Evolutionary conservation across 768 basidiomycete genomes (phyloP), one percentile per base, ranked within the genome.

Genomic region (Termitomyces sp.): DNA sequence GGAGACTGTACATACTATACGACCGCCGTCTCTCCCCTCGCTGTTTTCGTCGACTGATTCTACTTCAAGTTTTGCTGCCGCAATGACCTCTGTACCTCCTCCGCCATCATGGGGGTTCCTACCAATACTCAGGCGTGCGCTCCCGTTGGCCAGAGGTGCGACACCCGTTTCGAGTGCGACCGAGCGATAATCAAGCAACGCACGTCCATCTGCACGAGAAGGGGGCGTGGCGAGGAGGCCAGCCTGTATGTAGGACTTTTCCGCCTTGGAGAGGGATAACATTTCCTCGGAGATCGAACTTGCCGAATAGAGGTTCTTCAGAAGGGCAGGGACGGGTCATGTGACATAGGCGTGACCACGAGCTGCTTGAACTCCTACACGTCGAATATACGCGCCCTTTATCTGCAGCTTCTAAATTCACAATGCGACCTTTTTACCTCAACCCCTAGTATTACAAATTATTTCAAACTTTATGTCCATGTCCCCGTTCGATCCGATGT

Each of bases 61-160:
- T 0, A 94, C 89, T 64, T 94, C 92, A 0, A 94, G 78, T 64
- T 91, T 90, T 2, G 83, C 77, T 0, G 90, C 91, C 1, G 88
- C 91, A 26, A 93, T 71, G 3, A 93, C 76, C 62, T 93, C 90
- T 0, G 93, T 94, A 0, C 87, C 86, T 2, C 82, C 84, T 1
- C 80, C 82, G 10, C 79, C 80, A 45, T 80, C 77, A 46, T 75
- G 74, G 26, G 78, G 72, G 58, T 73, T 75, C 61, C 76, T 75
- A 1, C 91, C 92, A n/a, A 94, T 80, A 61, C 76, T 82, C 8
- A 93, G 73, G 24, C 82, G 80, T 5, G 90, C 90, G 60, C 91
- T 93, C 6, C 93, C 93, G 59, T 94, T 93, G 20, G 92, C 88
- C 5, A 92, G 79, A 5, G 91, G 89, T 16, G 85, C 84, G 1